phyloP scores from a whole-genome alignment of 176 grass and related monocot genomes.

The Urochloa ruziziensis region DNA sequence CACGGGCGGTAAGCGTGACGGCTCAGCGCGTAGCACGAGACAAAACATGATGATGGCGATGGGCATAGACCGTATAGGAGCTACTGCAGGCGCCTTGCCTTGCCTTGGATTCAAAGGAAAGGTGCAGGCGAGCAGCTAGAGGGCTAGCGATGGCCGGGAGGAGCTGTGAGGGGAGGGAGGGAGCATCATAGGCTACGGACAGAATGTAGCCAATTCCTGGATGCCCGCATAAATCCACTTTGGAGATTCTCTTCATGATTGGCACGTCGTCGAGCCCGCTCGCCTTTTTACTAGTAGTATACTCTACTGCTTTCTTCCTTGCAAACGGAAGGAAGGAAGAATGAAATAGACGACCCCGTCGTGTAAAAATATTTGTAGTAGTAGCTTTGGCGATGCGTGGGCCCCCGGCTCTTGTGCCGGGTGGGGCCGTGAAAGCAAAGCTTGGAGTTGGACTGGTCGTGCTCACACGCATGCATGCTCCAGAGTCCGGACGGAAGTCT shows the following conservation, averaged over 20 bases:
- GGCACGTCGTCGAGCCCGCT: conserved; percentile 3
- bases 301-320: too few relatives aligned
- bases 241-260: conserved; percentile 42
- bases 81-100: background rate
- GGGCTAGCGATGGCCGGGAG: background rate
- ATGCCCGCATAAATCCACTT: conserved; percentile 39
- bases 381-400: too few relatives aligned
- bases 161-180: background rate
- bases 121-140: background rate
- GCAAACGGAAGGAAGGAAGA: too few relatives aligned
- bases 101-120: conserved; percentile 16
- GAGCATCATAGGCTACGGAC: background rate
- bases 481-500: too few relatives aligned
- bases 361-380: too few relatives aligned
- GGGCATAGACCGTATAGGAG: background rate
- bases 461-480: too few relatives aligned
- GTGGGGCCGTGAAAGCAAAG: too few relatives aligned
- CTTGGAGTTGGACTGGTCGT: too few relatives aligned
- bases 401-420: too few relatives aligned
- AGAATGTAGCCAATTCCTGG: conserved; percentile 36
- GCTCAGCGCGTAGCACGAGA: conserved; percentile 7
- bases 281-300: too few relatives aligned
- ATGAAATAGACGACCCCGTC: too few relatives aligned
- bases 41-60: conserved; percentile 39
- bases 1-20: background rate